A percentile compares a stretch with the other conserved stretches of the same genome.
These are phyloP conservation scores for Phytopythium kandeliae DNA, from an alignment of 352 stramenopile species.

Conservation along the genomic window DNA sequence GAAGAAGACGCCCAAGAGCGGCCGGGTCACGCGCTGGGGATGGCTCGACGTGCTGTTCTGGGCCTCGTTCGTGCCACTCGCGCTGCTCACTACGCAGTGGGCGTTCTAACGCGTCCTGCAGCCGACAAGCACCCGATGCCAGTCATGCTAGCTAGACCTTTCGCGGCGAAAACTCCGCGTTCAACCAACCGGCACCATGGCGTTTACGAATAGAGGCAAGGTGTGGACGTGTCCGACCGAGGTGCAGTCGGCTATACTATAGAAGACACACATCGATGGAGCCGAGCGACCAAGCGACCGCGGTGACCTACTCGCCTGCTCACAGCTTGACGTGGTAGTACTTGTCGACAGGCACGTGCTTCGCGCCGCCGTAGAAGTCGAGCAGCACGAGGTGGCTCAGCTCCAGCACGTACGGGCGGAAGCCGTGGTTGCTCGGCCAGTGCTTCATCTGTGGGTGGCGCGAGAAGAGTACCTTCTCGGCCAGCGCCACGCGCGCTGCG, in stretches of 20 bases:
- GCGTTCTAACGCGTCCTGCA: constrained; percentile 73
- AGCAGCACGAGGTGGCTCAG: constrained; percentile 59
- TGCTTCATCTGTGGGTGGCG: constrained; percentile 65
- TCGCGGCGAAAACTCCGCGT: no score
- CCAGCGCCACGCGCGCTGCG: constrained; percentile 30
- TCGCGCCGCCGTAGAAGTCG: constrained; percentile 68
- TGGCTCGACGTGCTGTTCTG: constrained; percentile 84
- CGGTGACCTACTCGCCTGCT: no score
- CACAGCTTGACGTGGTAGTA: constrained; percentile 56
- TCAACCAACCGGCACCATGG: no score
- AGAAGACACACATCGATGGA: no score
- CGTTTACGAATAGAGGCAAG: neutral
- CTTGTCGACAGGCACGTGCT: constrained; percentile 52
- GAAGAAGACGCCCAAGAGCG: constrained; percentile 4
- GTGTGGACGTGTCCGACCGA: no score
- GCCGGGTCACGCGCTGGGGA: constrained; percentile 36
- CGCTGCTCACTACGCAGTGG: constrained; percentile 79
- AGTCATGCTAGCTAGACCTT: no score
- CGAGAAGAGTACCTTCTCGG: constrained; percentile 60
- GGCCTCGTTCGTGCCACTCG: constrained; percentile 73
- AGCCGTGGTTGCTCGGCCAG: constrained; percentile 58
- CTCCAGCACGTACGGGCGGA: constrained; percentile 43
- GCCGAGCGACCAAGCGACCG: neutral
- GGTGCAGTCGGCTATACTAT: no score
- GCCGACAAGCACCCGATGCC: no score